Conservation (phyloP, 768 basidiomycete species). For the Hericium rajendrae region DNA sequence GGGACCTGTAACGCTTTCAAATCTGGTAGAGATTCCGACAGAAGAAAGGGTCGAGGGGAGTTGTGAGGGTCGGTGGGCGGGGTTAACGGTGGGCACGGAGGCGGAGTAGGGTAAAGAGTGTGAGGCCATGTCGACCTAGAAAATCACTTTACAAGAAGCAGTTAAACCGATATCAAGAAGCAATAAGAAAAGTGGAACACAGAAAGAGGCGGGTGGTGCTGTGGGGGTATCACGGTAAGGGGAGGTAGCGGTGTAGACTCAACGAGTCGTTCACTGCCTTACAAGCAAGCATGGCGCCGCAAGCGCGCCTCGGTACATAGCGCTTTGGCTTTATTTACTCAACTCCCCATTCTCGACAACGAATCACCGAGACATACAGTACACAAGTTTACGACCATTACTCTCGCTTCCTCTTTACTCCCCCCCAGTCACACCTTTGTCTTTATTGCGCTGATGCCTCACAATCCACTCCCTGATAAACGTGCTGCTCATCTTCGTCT, state of each 20-base stretch:
- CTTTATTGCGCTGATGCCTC: constrained; percentile 15
- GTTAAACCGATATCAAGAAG: neutral
- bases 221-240: too few relatives aligned
- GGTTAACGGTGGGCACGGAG: constrained; percentile 6
- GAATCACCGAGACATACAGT: too few relatives aligned
- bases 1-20: constrained; percentile 3
- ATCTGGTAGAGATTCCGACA: constrained; percentile 12
- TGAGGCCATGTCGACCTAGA: constrained; percentile 6
- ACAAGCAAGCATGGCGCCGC: too few relatives aligned
- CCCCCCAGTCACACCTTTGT: neutral
- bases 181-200: neutral
- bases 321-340: neutral
- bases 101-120: constrained; percentile 16
- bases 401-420: neutral
- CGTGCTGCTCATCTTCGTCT: constrained; percentile 91
- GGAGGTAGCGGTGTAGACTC: too few relatives aligned
- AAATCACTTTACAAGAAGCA: constrained; percentile 2
- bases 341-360: neutral
- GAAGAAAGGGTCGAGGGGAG: constrained; percentile 12
- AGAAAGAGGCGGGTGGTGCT: neutral
- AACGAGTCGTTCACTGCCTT: too few relatives aligned
- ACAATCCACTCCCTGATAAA: constrained; percentile 86
- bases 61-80: constrained; percentile 12
- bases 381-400: too few relatives aligned
- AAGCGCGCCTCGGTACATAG: too few relatives aligned